These are phyloP conservation scores for Luffa acutangula DNA, from an alignment of 306 rosid species.

Conservation along the genomic window DNA sequence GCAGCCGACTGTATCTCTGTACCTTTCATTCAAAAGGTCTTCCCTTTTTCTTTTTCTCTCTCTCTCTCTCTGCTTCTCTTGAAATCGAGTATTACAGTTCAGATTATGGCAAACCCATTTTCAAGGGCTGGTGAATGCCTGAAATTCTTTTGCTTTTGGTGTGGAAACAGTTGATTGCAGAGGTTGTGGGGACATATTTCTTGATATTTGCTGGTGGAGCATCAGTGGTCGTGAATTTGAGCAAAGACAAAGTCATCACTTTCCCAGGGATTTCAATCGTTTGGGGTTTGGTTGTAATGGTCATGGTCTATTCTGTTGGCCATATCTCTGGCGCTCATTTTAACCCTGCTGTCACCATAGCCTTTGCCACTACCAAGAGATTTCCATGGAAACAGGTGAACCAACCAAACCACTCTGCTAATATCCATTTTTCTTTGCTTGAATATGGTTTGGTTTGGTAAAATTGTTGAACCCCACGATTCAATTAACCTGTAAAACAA, in stretches of 20 bases:
- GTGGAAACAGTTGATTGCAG: conserved; percentile 53
- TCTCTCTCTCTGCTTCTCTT: not conserved
- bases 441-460: not conserved
- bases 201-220: conserved; percentile 73
- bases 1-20: conserved; percentile 13
- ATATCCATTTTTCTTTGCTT: not conserved
- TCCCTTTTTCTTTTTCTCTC: not conserved
- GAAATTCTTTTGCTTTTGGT: not conserved
- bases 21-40: conserved; percentile 66
- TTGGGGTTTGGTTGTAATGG: conserved; percentile 70
- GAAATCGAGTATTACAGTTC: not conserved
- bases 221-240: conserved; percentile 46
- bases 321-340: conserved; percentile 90
- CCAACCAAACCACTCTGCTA: conserved; percentile 5
- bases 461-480: not conserved
- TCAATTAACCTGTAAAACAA: not conserved
- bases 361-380: conserved; percentile 51
- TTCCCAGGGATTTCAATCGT: conserved; percentile 48
- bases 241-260: conserved; percentile 26
- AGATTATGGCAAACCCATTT: not conserved
- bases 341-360: conserved; percentile 84
- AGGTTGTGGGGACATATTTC: conserved; percentile 66
- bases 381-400: conserved; percentile 58
- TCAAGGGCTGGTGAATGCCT: not conserved
- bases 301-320: conserved; percentile 58